Evolutionary conservation across 192 early-diverging fungal genomes (phyloP).

Genomic region (Oehlia diaphana): DNA sequence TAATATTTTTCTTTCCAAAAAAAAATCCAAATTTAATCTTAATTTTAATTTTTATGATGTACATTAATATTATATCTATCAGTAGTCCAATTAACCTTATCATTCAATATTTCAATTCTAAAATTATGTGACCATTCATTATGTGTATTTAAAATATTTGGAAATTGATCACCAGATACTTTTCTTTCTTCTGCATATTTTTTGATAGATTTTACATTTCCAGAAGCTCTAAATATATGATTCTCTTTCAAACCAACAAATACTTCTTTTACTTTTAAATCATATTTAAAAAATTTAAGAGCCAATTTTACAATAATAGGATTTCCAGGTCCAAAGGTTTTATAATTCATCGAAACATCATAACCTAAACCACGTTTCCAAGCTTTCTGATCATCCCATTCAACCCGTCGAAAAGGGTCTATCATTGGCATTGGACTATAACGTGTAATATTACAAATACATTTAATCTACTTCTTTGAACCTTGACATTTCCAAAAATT

Average conservation of each 20-base stretch:
- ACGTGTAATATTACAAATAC: neutral
- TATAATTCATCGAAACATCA: slow-evolving; percentile 11
- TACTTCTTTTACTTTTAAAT: slow-evolving; percentile 25
- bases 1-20: too few relatives aligned
- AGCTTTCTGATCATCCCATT: slow-evolving; percentile 25
- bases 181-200: neutral
- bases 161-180: slow-evolving; percentile 5
- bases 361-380: slow-evolving; percentile 15
- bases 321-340: slow-evolving; percentile 16
- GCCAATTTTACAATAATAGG: slow-evolving; percentile 12
- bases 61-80: slow-evolving; percentile 25
- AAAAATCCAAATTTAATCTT: too few relatives aligned
- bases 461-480: slow-evolving; percentile 11
- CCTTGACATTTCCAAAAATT: slow-evolving; percentile 26
- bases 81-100: slow-evolving; percentile 20
- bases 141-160: neutral
- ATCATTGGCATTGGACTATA: neutral
- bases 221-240: neutral
- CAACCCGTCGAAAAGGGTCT: neutral
- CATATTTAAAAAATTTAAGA: slow-evolving; percentile 13
- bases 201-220: neutral
- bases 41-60: too few relatives aligned
- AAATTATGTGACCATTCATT: slow-evolving; percentile 19
- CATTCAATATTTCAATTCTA: neutral
- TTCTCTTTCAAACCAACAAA: slow-evolving; percentile 23